Percentiles rank a stretch among this genome's conserved stretches.
Evolutionary conservation across 768 basidiomycete genomes (phyloP).

Genomic region (Suillus plorans): DNA sequence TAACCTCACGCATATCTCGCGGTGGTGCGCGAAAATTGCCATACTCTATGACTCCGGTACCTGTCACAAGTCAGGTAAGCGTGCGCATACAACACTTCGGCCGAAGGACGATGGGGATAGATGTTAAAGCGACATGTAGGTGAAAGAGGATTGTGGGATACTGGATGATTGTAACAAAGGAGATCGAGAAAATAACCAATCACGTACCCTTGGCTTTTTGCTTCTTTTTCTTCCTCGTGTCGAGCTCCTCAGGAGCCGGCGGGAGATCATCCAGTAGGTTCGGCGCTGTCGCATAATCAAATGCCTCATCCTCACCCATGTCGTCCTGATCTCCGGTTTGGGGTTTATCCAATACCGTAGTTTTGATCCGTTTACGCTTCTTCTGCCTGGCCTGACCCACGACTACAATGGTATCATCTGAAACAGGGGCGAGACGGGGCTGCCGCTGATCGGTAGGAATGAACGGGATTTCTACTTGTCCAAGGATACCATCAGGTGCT

Average conservation of each 20-base stretch:
- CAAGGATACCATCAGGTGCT: neutral
- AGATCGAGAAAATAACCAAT: conserved; percentile 3
- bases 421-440: conserved; percentile 22
- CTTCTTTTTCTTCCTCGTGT: conserved; percentile 48
- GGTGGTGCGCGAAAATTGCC: conserved; percentile 68
- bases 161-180: neutral
- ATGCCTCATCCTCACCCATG: conserved; percentile 41
- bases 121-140: neutral
- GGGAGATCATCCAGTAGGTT: conserved; percentile 68
- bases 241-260: conserved; percentile 31
- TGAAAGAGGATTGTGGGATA: neutral
- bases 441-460: conserved; percentile 65
- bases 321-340: conserved; percentile 15
- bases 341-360: conserved; percentile 13
- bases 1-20: conserved; percentile 61
- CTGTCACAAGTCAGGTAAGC: conserved; percentile 26
- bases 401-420: conserved; percentile 68
- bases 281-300: conserved; percentile 67
- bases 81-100: conserved; percentile 5
- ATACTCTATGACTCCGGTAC: conserved; percentile 37
- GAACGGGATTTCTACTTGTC: conserved; percentile 72
- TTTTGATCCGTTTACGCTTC: conserved; percentile 60
- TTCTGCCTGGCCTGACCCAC: conserved; percentile 65
- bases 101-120: conserved; percentile 9
- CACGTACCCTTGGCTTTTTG: conserved; percentile 43